Percentiles rank a stretch among this genome's conserved stretches.
Conservation (phyloP, 345 rosid genomes). For the Moricandia moricandioides region DNA sequence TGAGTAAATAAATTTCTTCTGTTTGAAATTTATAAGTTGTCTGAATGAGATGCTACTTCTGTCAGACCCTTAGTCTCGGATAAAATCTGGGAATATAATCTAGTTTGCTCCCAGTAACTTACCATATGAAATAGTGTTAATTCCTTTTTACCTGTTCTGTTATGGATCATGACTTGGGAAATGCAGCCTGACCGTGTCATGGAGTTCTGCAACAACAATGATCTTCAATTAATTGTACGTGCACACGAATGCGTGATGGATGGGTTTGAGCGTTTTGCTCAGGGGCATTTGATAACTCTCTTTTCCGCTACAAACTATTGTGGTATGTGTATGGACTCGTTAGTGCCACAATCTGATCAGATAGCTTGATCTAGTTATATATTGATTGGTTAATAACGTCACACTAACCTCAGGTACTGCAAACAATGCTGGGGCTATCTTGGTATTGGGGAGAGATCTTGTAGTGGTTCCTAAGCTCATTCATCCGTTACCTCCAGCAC, state of each 20-base stretch:
- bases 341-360: background rate
- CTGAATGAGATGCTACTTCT: background rate
- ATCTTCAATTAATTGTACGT: conserved; percentile 88
- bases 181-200: conserved; percentile 92
- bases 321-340: conserved; percentile 43
- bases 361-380: background rate
- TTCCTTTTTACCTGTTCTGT: conserved; percentile 18
- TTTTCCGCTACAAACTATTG: conserved; percentile 95
- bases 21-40: background rate
- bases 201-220: conserved; percentile 96
- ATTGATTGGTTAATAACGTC: background rate
- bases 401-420: conserved; percentile 63
- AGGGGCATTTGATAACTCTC: conserved; percentile 89
- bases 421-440: conserved; percentile 89
- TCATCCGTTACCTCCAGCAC: conserved; percentile 85
- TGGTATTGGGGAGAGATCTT: conserved; percentile 89
- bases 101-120: background rate
- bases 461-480: conserved; percentile 92
- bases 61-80: background rate
- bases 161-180: conserved; percentile 15
- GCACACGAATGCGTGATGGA: conserved; percentile 98
- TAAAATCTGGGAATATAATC: background rate
- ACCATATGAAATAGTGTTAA: background rate
- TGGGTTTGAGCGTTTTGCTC: conserved; percentile 95
- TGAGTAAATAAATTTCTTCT: conserved; percentile 39